Base-by-base conservation (phyloP, 1,284 basidiomycete genomes). In the Stereum hirsutum region DNA sequence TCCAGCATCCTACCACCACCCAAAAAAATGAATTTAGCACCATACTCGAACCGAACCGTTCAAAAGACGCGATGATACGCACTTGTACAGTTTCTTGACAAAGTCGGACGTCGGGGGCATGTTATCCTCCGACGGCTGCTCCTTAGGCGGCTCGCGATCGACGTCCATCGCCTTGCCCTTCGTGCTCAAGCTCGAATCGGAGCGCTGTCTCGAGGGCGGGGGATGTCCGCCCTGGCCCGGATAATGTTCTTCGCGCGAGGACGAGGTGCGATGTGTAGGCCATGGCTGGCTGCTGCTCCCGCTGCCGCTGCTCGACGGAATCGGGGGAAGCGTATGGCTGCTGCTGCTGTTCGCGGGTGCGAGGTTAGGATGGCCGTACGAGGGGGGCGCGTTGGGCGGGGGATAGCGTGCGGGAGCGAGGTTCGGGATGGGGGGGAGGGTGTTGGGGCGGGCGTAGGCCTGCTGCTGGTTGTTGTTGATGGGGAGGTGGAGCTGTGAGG, bases 11-110 rank as follows among this genome's bases (percentile, higher is more conserved):
- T 90, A 49, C 11, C 31, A n/a, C 28, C 8, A 21, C 17, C 15
- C 31, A 30, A 15, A 48, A 36, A 19, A 51, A 48, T 26, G 41
- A 25, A 31, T 48, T 40, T 36, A 42, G 26, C 33, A 37, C n/a
- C n/a, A n/a, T n/a, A n/a, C n/a, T n/a, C n/a, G n/a, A n/a, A n/a
- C n/a, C n/a, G n/a, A n/a, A n/a, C n/a, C n/a, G n/a, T n/a, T 21
- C 44, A 26, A 46, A 43, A 23, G 34, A 23, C 30, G 17, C 34
- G 23, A 19, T 41, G 40, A 12, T 20, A 70, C 76, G 48, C 45
- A 89, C 86, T 88, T 90, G 81, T 88, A 95, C 12, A 98, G 69
- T 65, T 94, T 94, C 68, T 92, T 96, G 58, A 97, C 93, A 63
- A 98, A 98, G 64, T 97, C 93, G 51, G 76, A 80, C 14, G 85